phyloP scores from a whole-genome alignment of 179 eudicot species.

The Monotropa hypopitys region DNA sequence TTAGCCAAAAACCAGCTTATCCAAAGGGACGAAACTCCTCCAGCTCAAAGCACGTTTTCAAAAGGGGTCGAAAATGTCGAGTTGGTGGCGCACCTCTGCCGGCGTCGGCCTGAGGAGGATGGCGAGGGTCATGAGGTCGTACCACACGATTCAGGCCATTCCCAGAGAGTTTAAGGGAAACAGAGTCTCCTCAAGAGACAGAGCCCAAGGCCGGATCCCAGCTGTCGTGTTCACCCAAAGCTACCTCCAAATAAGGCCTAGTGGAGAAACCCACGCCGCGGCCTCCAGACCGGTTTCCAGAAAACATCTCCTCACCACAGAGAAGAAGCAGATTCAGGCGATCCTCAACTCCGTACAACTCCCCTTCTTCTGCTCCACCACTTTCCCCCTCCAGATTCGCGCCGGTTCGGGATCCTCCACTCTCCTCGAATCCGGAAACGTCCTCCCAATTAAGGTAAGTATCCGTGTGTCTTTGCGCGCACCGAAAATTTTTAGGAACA shows the following conservation, averaged over 20 bases:
- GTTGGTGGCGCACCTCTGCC: slow-evolving; percentile 55
- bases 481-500: not conserved
- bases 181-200: slow-evolving; percentile 46
- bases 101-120: slow-evolving; percentile 19
- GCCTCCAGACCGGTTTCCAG: slow-evolving; percentile 20
- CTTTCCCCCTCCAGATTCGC: slow-evolving; percentile 59
- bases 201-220: slow-evolving; percentile 79
- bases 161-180: slow-evolving; percentile 62
- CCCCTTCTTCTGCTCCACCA: slow-evolving; percentile 56
- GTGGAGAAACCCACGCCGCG: slow-evolving; percentile 10
- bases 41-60: not conserved
- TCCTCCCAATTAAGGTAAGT: slow-evolving; percentile 67
- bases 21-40: not conserved
- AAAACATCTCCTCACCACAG: slow-evolving; percentile 55
- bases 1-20: too few relatives aligned
- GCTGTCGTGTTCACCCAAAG: slow-evolving; percentile 52
- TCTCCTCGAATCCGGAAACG: slow-evolving; percentile 47
- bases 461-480: not conserved
- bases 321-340: slow-evolving; percentile 64
- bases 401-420: slow-evolving; percentile 69
- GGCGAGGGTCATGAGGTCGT: slow-evolving; percentile 20
- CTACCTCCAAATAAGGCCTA: slow-evolving; percentile 11
- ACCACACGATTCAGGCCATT: slow-evolving; percentile 79
- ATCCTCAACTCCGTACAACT: slow-evolving; percentile 37
- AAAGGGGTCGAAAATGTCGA: slow-evolving; percentile 27